Base-by-base conservation (phyloP, 2,329 filamentous ascomycete genomes). In the Tolypocladium album region DNA sequence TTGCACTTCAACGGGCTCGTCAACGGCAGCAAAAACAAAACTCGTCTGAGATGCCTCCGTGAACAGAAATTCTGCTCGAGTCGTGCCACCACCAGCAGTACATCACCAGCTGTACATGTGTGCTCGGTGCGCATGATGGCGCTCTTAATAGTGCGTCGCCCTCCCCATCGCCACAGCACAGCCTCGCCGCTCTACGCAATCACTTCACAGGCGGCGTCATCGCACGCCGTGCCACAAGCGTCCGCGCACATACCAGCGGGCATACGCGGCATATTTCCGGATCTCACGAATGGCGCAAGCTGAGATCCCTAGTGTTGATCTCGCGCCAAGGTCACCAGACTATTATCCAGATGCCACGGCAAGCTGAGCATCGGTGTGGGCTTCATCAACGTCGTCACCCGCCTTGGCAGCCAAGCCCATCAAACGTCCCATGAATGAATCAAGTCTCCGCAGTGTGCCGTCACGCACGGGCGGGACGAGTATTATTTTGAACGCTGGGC, bases 161-260 rank as follows among this genome's bases (percentile, higher is more conserved):
- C 24, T 50, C 45, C 17, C 17, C 47, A 52, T 34, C 47, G 36
- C 45, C 56, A 36, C 38, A 58, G 59, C 64, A 64, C 63, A 64
- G 64, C 64, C 64, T 63, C 64, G 50, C 22, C 24, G 24, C 31
- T 55, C 39, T 53, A 61, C 61, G 62, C 62, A 64, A 62, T 57
- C 59, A 45, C 56, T 9, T 56, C 38, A 55, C 55, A 53, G 55
- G 38, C 43, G 36, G 40, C 38, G 38, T n/a, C 34, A 17, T 58
- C n/a, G 15, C 34, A 3, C 34, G n/a, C 9, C 45, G 50, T 12
- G 47, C 47, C 47, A 52, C 47, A 34, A 34, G 24, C 1, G 17
- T 8, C 40, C 40, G 4, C 34, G 34, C 56, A 27, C 52, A 13
- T 47, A 57, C 42, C 40, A 36, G 27, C 53, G 20, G n/a, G 31